Evolutionary conservation across 2,329 filamentous ascomycete genomes (phyloP).

Genomic region (Alternaria viburni): DNA sequence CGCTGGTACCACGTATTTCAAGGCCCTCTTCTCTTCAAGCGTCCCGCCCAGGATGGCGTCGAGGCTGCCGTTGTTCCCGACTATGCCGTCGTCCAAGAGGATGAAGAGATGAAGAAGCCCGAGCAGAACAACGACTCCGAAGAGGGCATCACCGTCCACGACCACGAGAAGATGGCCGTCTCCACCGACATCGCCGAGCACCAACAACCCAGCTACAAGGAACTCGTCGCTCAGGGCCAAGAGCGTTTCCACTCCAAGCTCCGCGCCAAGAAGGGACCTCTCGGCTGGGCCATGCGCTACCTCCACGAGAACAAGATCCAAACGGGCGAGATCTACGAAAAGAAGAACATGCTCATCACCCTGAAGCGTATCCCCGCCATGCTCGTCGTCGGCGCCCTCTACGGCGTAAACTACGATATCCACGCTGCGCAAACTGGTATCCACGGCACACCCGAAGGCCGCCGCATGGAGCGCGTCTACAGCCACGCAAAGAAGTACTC

Average conservation of each 20-base stretch:
- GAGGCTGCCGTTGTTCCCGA: constrained; percentile 69
- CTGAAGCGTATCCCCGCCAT: constrained; percentile 72
- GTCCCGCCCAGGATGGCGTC: constrained; percentile 60
- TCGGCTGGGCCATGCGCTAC: constrained; percentile 84
- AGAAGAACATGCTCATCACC: constrained; percentile 70
- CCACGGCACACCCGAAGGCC: constrained; percentile 73
- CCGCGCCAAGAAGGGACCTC: constrained; percentile 65
- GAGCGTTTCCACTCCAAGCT: constrained; percentile 69
- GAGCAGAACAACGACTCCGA: constrained; percentile 38
- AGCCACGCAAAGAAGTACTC: constrained; percentile 48
- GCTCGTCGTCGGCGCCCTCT: constrained; percentile 68
- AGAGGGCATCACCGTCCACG: constrained; percentile 39
- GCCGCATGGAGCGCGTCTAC: constrained; percentile 74
- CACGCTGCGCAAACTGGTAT: constrained; percentile 76
- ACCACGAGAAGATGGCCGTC: constrained; percentile 38
- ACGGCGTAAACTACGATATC: constrained; percentile 83
- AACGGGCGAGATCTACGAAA: constrained; percentile 75
- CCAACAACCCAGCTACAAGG: constrained; percentile 64
- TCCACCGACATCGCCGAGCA: constrained; percentile 58
- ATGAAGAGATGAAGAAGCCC: constrained; percentile 51
- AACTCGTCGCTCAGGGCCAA: constrained; percentile 64
- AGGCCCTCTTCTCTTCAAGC: constrained; percentile 65
- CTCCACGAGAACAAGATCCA: constrained; percentile 77
- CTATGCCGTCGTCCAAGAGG: constrained; percentile 77
- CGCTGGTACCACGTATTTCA: constrained; percentile 67